These are phyloP conservation scores for Phialocephala sp. DNA, from an alignment of 2,329 filamentous ascomycete species.

Conservation along the genomic window DNA sequence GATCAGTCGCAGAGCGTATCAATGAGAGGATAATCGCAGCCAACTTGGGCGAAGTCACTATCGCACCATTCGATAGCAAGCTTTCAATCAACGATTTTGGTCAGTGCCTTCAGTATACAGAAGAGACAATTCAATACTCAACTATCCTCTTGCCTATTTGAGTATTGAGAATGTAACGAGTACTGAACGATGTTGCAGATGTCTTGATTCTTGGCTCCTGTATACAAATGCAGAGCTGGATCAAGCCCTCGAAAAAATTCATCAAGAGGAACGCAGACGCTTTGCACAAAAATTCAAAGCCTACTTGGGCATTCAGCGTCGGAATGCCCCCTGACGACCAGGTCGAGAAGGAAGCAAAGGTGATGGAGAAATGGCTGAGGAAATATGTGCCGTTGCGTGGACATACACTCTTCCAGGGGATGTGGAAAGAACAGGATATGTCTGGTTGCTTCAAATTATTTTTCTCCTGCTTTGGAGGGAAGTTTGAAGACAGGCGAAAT, in stretches of 20 bases:
- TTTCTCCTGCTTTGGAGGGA: conserved; percentile 15
- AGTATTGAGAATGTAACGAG: not conserved
- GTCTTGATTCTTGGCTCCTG: conserved; percentile 15
- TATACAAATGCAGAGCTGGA: conserved; percentile 14
- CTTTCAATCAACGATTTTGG: conserved; percentile 12
- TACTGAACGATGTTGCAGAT: not conserved
- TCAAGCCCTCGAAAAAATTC: conserved; percentile 5
- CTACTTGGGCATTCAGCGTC: conserved; percentile 21
- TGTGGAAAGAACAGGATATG: conserved; percentile 7
- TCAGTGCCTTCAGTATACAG: not conserved
- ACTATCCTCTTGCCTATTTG: not conserved
- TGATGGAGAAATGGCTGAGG: conserved; percentile 11
- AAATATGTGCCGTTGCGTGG: conserved; percentile 13
- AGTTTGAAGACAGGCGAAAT: conserved; percentile 15
- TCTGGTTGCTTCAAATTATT: conserved; percentile 11
- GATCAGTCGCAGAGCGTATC: conserved; percentile 21
- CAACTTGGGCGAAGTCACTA: conserved; percentile 12
- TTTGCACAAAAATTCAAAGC: conserved; percentile 15
- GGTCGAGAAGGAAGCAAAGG: conserved; percentile 9
- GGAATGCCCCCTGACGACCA: conserved; percentile 11
- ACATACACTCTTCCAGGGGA: conserved; percentile 17
- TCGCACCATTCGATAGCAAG: conserved; percentile 8
- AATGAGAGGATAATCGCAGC: conserved; percentile 10
- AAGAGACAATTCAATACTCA: not conserved
- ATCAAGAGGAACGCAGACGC: conserved; percentile 4